These are phyloP conservation scores for Nakazawaea ernobii DNA, from an alignment of 805 yeast genomes.

Conservation along the genomic window DNA sequence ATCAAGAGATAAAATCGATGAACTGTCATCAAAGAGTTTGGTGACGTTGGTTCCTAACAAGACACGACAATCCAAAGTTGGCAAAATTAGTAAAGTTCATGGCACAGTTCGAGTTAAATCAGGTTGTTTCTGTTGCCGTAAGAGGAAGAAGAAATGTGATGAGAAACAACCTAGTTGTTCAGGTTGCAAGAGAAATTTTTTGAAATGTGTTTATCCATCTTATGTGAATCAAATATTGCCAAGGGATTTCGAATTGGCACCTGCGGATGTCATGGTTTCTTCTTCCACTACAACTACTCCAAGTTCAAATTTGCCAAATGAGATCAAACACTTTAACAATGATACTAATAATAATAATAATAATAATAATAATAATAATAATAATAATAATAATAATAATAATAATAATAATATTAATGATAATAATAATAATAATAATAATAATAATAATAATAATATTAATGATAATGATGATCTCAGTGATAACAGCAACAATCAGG, in stretches of 20 bases:
- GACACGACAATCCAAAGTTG: neutral
- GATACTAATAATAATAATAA: neutral
- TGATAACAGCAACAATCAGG: neutral
- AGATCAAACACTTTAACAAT: neutral
- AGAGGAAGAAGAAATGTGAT: slow-evolving; percentile 32
- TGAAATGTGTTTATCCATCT: slow-evolving; percentile 28
- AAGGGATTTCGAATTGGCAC: slow-evolving; percentile 5
- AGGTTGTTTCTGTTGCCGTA: slow-evolving; percentile 32
- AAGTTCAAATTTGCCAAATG: neutral
- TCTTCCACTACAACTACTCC: neutral
- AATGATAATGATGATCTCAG: neutral
- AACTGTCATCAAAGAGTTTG: neutral
- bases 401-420: neutral
- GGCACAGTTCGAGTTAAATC: slow-evolving; percentile 19
- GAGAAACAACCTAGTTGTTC: slow-evolving; percentile 28
- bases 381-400: too few species aligned
- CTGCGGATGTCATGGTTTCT: neutral
- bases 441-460: neutral
- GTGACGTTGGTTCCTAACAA: neutral
- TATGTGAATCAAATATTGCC: slow-evolving; percentile 9
- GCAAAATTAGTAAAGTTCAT: neutral
- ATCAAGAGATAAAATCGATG: neutral
- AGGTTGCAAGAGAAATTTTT: slow-evolving; percentile 23
- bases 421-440: too few species aligned
- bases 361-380: neutral